These are phyloP conservation scores for Sporothrix protearum DNA, from an alignment of 2,329 filamentous ascomycete genomes.

Conservation along the genomic window DNA sequence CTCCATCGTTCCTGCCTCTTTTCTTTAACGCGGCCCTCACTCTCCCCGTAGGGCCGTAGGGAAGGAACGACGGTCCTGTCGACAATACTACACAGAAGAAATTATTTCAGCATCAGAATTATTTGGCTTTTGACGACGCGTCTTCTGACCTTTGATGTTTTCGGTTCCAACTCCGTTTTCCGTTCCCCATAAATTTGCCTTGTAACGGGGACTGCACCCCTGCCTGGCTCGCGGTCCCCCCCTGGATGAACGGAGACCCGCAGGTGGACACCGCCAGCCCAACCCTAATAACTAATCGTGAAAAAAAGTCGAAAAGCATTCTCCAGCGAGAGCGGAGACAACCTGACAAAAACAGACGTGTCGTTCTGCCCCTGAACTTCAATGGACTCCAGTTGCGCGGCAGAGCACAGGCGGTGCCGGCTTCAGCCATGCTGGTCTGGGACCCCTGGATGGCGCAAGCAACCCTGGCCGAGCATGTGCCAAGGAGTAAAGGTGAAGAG, in stretches of 20 bases:
- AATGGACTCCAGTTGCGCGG: background rate
- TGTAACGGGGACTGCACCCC: background rate
- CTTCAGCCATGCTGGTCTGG: background rate
- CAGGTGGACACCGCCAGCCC: constrained; percentile 23
- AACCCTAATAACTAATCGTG: background rate
- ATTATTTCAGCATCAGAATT: background rate
- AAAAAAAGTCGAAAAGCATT: background rate
- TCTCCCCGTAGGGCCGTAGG: too few species aligned
- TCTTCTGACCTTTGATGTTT: background rate
- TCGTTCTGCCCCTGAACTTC: background rate
- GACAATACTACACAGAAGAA: too few species aligned
- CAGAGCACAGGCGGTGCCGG: constrained; percentile 4
- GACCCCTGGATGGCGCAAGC: background rate
- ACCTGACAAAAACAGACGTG: background rate
- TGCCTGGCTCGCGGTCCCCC: constrained; percentile 25
- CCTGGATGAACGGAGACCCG: constrained; percentile 20
- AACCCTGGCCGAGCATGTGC: background rate
- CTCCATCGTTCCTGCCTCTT: background rate
- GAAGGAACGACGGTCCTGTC: too few species aligned
- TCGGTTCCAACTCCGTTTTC: background rate
- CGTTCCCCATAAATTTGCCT: background rate
- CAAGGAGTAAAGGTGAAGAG: background rate
- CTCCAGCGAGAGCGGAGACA: background rate
- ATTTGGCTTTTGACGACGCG: background rate
- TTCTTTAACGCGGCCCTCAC: background rate